phyloP scores from a whole-genome alignment of 2,329 filamentous ascomycete species.

The Aspergillus versicolor region DNA sequence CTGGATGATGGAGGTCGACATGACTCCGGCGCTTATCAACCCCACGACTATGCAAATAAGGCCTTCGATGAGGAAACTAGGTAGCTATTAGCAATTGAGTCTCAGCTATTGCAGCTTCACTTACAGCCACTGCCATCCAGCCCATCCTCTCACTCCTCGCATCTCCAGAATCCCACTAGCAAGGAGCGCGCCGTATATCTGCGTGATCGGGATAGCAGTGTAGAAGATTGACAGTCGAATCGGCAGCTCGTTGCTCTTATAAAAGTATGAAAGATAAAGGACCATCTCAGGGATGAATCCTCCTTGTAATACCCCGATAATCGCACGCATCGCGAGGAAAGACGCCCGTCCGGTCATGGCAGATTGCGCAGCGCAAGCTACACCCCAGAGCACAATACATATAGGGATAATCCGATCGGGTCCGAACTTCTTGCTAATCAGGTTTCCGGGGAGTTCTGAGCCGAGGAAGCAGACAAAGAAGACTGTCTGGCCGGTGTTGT shows the following conservation, averaged over 20 bases:
- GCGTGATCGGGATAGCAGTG: slow-evolving; percentile 52
- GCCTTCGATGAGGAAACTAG: slow-evolving; percentile 54
- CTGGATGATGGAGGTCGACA: slow-evolving; percentile 52
- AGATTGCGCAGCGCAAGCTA: slow-evolving; percentile 38
- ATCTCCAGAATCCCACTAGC: slow-evolving; percentile 34
- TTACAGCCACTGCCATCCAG: slow-evolving; percentile 47
- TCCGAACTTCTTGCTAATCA: slow-evolving; percentile 11
- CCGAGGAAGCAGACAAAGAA: slow-evolving; percentile 10
- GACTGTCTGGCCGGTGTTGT: slow-evolving; percentile 12
- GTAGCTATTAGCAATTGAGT: background rate
- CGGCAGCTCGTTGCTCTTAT: slow-evolving; percentile 65
- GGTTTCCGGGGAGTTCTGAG: slow-evolving; percentile 8
- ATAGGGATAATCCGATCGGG: slow-evolving; percentile 10
- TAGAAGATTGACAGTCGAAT: slow-evolving; percentile 56
- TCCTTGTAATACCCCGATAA: slow-evolving; percentile 8
- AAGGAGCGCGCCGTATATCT: slow-evolving; percentile 32
- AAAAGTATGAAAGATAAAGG: slow-evolving; percentile 60
- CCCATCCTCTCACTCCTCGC: slow-evolving; percentile 25
- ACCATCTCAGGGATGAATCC: slow-evolving; percentile 53
- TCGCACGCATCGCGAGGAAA: slow-evolving; percentile 7
- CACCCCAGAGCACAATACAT: slow-evolving; percentile 13
- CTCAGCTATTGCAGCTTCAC: background rate
- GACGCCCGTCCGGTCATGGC: slow-evolving; percentile 22
- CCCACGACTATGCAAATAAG: slow-evolving; percentile 47
- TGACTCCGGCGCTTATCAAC: slow-evolving; percentile 52